phyloP scores from a whole-genome alignment of 129 eudicot genomes.

The Calendula officinalis region DNA sequence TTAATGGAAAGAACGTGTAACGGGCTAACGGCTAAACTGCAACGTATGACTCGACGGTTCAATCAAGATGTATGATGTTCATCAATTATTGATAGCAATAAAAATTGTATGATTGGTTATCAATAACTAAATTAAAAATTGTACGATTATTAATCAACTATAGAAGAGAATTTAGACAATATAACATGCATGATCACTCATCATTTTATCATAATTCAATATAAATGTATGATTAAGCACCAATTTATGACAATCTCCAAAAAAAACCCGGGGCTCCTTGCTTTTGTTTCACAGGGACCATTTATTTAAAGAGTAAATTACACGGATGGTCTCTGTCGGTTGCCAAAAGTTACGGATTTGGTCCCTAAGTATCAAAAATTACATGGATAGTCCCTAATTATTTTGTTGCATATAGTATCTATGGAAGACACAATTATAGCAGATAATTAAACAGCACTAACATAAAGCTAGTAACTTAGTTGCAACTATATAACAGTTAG shows the following conservation, averaged over 20 bases:
- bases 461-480: slow-evolving; percentile 3
- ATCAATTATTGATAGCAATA: neutral
- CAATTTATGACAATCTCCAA: slow-evolving; percentile 1
- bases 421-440: neutral
- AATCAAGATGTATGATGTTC: too few relatives aligned
- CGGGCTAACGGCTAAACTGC: too few relatives aligned
- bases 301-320: neutral
- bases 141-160: slow-evolving; percentile 1
- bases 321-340: too few relatives aligned
- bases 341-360: too few relatives aligned
- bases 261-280: neutral
- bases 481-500: neutral
- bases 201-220: neutral
- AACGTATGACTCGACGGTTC: too few relatives aligned
- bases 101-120: slow-evolving; percentile 2
- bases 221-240: neutral
- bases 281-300: slow-evolving; percentile 14
- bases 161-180: neutral
- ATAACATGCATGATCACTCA: slow-evolving; percentile 15
- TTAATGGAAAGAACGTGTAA: too few relatives aligned
- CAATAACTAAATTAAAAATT: neutral
- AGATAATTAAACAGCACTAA: neutral
- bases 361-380: too few relatives aligned
- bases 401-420: neutral
- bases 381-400: too few relatives aligned